Conservation (phyloP, 2,329 filamentous ascomycete genomes). For the Trichophyton benhamiae region DNA sequence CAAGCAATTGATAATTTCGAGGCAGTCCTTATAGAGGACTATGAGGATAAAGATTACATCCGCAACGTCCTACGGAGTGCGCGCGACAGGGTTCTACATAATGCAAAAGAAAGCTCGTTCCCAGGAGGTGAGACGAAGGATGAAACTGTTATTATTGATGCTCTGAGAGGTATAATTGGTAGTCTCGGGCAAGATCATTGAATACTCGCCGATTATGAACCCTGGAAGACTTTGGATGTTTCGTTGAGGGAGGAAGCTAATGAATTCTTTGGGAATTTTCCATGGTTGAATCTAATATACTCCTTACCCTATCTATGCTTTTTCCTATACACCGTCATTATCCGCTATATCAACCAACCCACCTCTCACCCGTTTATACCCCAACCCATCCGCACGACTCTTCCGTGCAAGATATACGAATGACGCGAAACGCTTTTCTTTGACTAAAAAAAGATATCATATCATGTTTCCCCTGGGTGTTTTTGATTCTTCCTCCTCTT, state of each 20-base stretch:
- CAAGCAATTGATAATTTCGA: slow-evolving; percentile 36
- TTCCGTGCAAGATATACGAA: not conserved
- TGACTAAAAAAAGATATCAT: not conserved
- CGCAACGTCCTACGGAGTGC: slow-evolving; percentile 33
- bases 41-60: slow-evolving; percentile 36
- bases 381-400: not conserved
- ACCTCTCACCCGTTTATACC: not conserved
- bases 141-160: slow-evolving; percentile 32
- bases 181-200: slow-evolving; percentile 17
- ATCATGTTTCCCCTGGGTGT: not conserved
- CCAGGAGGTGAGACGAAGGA: slow-evolving; percentile 34
- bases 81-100: slow-evolving; percentile 29
- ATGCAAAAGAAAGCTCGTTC: slow-evolving; percentile 31
- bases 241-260: not conserved
- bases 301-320: no score
- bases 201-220: not conserved
- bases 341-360: not conserved
- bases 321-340: no score
- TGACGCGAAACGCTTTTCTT: not conserved
- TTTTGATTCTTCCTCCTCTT: not conserved
- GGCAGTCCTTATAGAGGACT: slow-evolving; percentile 34
- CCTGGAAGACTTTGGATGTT: not conserved
- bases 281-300: not conserved
- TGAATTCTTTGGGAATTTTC: not conserved
- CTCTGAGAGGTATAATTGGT: slow-evolving; percentile 28